Percentiles rank a stretch among this genome's conserved stretches.
These are phyloP conservation scores for Larix sibirica DNA, from an alignment of 83 land plant species.

Conservation along the genomic window DNA sequence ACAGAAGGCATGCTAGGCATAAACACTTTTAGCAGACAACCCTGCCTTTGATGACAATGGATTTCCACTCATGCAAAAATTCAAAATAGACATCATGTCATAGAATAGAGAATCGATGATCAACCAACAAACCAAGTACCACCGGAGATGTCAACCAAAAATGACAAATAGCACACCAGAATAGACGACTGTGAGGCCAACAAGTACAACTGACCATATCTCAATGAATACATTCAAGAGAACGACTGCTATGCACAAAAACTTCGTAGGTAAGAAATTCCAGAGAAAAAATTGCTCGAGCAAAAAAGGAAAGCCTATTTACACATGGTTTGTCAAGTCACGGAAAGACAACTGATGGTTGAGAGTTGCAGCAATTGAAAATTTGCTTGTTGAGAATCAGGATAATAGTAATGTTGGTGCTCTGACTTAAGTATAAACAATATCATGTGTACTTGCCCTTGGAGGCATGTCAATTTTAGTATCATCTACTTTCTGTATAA, in stretches of 20 bases:
- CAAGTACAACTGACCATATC: neutral
- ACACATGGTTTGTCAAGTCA: neutral
- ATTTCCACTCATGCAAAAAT: neutral
- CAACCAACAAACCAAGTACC: neutral
- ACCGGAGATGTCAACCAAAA: too few species aligned
- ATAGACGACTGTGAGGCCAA: neutral
- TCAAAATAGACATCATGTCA: neutral
- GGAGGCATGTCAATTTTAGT: neutral
- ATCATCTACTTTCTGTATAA: too few species aligned
- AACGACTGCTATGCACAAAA: neutral
- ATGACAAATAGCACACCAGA: neutral
- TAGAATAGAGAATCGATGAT: neutral
- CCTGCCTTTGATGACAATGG: neutral
- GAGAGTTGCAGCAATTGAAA: neutral
- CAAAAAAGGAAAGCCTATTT: neutral
- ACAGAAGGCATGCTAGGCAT: neutral
- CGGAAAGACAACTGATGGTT: too few species aligned
- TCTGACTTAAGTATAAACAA: neutral
- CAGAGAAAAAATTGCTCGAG: neutral
- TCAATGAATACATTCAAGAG: neutral
- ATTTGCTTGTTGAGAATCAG: neutral
- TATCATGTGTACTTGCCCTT: neutral
- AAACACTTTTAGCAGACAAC: neutral
- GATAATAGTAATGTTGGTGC: neutral
- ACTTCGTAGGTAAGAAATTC: neutral